Evolutionary conservation across 139 green algal species (phyloP).

Genomic region (Chlamydomonas incerta): DNA sequence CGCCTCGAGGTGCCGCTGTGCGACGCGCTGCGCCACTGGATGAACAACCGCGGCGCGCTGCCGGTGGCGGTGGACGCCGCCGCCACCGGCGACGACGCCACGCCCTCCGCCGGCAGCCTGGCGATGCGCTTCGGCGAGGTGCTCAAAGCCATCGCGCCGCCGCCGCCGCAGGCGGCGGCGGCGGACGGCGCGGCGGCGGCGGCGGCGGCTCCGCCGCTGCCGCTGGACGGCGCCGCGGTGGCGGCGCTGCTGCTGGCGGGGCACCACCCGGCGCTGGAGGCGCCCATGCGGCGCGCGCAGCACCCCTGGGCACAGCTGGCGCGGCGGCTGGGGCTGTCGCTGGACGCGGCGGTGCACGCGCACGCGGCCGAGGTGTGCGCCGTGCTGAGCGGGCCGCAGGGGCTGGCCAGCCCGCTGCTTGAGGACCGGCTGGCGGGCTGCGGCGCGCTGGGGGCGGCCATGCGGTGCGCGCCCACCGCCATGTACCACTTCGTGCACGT

Average conservation of each 20-base stretch:
- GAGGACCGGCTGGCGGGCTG: constrained; percentile 56
- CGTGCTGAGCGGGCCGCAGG: constrained; percentile 52
- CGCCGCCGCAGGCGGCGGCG: neutral
- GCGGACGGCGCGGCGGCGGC: neutral
- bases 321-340: neutral
- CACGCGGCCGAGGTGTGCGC: constrained; percentile 23
- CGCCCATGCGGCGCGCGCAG: constrained; percentile 13
- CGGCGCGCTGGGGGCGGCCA: constrained; percentile 64
- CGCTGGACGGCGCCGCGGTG: constrained; percentile 40
- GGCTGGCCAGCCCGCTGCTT: constrained; percentile 44
- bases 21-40: constrained; percentile 23
- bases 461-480: constrained; percentile 51
- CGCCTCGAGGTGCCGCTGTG: constrained; percentile 20
- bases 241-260: constrained; percentile 68
- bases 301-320: constrained; percentile 12
- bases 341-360: constrained; percentile 7
- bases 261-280: constrained; percentile 73
- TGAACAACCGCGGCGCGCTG: constrained; percentile 33
- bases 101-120: constrained; percentile 11
- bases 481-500: constrained; percentile 58
- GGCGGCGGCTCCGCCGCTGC: neutral
- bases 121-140: constrained; percentile 35
- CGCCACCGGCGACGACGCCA: constrained; percentile 41
- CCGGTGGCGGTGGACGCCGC: constrained; percentile 34
- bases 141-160: constrained; percentile 8